These are phyloP conservation scores for Hypsizygus marmoreus DNA, from an alignment of 768 basidiomycete genomes.

Conservation along the genomic window DNA sequence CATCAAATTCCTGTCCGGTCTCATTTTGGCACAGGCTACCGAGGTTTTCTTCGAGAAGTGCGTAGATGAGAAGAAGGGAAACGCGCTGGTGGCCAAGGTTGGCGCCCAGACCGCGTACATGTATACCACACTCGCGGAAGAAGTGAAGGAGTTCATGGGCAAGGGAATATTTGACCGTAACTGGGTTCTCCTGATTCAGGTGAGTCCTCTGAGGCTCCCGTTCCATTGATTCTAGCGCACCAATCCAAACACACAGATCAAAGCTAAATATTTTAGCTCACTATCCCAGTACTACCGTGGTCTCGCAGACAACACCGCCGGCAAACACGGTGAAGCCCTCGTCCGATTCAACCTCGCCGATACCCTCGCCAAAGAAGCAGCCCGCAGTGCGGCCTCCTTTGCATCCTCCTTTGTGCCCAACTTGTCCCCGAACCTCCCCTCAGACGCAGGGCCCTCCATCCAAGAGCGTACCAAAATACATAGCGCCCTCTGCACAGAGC, in stretches of 20 bases:
- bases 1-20: slow-evolving; percentile 85
- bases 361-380: slow-evolving; percentile 79
- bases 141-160: slow-evolving; percentile 95
- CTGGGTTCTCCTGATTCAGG: slow-evolving; percentile 89
- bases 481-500: slow-evolving; percentile 73
- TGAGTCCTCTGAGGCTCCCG: slow-evolving; percentile 38
- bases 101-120: slow-evolving; percentile 79
- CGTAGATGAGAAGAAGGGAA: slow-evolving; percentile 87
- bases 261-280: slow-evolving; percentile 87
- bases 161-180: slow-evolving; percentile 95
- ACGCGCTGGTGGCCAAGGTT: slow-evolving; percentile 78
- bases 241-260: slow-evolving; percentile 55
- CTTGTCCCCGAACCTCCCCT: slow-evolving; percentile 79
- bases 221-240: not conserved
- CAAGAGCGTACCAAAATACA: slow-evolving; percentile 85
- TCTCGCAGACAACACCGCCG: slow-evolving; percentile 70
- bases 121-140: slow-evolving; percentile 84
- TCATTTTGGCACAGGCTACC: slow-evolving; percentile 91
- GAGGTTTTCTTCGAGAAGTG: slow-evolving; percentile 97
- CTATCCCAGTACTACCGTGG: slow-evolving; percentile 87
- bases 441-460: slow-evolving; percentile 82
- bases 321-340: slow-evolving; percentile 86
- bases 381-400: slow-evolving; percentile 68
- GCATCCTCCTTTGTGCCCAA: slow-evolving; percentile 68
- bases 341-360: slow-evolving; percentile 80